Conservation (phyloP, 176 grass and related monocot genomes). For the Dactylis glomerata region DNA sequence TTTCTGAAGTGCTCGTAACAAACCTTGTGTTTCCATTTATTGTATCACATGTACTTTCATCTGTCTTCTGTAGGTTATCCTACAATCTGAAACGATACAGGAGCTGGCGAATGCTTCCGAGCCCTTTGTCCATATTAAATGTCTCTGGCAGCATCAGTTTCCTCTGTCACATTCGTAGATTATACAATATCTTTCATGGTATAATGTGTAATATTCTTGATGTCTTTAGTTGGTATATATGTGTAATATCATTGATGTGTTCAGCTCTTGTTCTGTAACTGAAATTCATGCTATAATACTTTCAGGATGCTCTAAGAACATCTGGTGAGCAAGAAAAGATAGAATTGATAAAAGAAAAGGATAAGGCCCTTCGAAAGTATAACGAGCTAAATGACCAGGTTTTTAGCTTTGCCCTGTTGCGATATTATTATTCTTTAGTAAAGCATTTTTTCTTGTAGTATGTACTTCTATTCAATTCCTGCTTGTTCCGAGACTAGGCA, state of each 20-base stretch:
- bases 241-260: no score
- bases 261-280: not conserved
- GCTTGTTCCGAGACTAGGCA: not conserved
- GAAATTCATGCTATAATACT: not conserved
- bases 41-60: not conserved
- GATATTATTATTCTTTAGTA: not conserved
- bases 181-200: conserved; percentile 1
- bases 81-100: conserved; percentile 95
- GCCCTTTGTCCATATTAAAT: not conserved
- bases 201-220: not conserved
- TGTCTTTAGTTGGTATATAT: no score
- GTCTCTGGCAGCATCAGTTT: not conserved
- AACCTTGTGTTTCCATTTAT: not conserved
- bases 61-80: conserved; percentile 72
- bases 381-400: conserved; percentile 96
- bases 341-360: conserved; percentile 57
- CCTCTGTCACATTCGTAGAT: not conserved
- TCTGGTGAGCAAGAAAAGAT: conserved; percentile 78
- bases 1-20: not conserved
- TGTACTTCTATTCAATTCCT: not conserved
- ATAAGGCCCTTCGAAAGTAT: conserved; percentile 70
- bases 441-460: not conserved
- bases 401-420: conserved; percentile 2
- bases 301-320: conserved; percentile 61
- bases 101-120: conserved; percentile 95